Evolutionary conservation across 768 basidiomycete genomes (phyloP).

Genomic region (Auriscalpium microsporum): DNA sequence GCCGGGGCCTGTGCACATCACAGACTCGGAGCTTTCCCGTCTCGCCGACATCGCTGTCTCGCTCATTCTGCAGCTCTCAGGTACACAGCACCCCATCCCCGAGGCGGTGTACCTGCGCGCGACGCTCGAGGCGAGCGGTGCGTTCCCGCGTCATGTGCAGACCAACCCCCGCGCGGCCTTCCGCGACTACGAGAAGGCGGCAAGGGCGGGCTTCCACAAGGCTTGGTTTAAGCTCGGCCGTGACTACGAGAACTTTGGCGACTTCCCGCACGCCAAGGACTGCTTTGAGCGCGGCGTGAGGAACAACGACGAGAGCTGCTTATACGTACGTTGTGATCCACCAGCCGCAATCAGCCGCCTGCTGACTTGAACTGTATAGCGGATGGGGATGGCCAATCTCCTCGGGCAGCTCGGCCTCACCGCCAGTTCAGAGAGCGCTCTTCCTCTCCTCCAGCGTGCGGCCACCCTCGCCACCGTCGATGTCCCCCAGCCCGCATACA

Average conservation of each 20-base stretch:
- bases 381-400: slow-evolving; percentile 88
- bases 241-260: slow-evolving; percentile 86
- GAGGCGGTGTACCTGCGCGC: slow-evolving; percentile 76
- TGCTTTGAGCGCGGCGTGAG: slow-evolving; percentile 83
- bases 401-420: slow-evolving; percentile 76
- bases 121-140: slow-evolving; percentile 62
- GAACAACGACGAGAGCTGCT: slow-evolving; percentile 65
- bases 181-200: slow-evolving; percentile 80
- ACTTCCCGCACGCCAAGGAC: slow-evolving; percentile 62
- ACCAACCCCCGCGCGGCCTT: slow-evolving; percentile 77
- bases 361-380: slow-evolving; percentile 33
- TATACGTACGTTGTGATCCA: slow-evolving; percentile 46
- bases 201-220: slow-evolving; percentile 62
- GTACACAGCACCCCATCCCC: slow-evolving; percentile 37
- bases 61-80: slow-evolving; percentile 50
- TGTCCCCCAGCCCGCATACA: slow-evolving; percentile 83
- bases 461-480: slow-evolving; percentile 66
- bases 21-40: slow-evolving; percentile 49
- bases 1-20: slow-evolving; percentile 43
- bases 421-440: slow-evolving; percentile 43
- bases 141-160: slow-evolving; percentile 53
- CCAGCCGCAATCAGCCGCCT: slow-evolving; percentile 5
- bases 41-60: slow-evolving; percentile 60
- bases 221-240: slow-evolving; percentile 91
- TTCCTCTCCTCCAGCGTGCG: slow-evolving; percentile 69